Conservation (phyloP, 129 eudicot species). For the Ambrosia trifida region DNA sequence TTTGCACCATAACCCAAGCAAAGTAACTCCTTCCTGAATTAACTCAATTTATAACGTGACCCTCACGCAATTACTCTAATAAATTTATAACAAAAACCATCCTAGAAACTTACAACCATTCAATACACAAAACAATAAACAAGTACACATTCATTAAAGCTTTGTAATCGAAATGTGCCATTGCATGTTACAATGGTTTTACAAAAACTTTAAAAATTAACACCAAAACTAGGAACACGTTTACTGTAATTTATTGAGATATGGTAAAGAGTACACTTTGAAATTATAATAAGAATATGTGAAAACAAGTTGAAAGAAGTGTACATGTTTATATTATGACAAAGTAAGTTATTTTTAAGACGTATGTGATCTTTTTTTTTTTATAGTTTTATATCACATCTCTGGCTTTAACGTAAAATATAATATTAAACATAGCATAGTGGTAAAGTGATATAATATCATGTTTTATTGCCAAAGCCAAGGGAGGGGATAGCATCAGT, state of each 20-base stretch:
- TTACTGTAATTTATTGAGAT: not conserved
- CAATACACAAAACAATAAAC: not conserved
- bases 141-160: not conserved
- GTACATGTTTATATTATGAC: not conserved
- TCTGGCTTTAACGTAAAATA: no score
- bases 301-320: not conserved
- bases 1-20: conserved; percentile 29
- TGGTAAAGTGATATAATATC: no score
- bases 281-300: not conserved
- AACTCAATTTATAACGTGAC: conserved; percentile 26
- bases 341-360: no score
- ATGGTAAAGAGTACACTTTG: not conserved
- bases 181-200: not conserved
- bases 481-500: no score
- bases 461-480: no score
- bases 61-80: conserved; percentile 21
- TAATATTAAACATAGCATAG: no score
- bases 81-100: not conserved
- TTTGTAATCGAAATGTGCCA: not conserved
- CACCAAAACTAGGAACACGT: not conserved
- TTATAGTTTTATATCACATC: no score
- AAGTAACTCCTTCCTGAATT: conserved; percentile 27
- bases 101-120: conserved; percentile 24
- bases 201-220: not conserved
- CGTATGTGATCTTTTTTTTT: no score